Evolutionary conservation across 305 asterid genomes (phyloP), one percentile per base, ranked within the genome.

Genomic region (Fraxinus angustifolia): DNA sequence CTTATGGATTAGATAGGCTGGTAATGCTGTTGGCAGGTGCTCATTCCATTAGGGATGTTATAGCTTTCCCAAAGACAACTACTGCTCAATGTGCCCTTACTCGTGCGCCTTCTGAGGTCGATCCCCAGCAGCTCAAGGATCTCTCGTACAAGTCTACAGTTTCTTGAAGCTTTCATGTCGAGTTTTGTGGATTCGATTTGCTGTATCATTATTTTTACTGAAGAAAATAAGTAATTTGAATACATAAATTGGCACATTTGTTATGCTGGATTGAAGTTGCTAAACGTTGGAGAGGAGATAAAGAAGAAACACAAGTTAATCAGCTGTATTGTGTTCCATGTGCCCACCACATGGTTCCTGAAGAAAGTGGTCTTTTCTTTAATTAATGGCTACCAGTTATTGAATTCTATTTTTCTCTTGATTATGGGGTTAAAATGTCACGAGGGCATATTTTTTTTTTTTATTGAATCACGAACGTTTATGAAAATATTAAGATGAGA

Each of bases 61-160:
- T 96, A 38, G 99, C 99, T 60, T 96, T 96, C 81, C 99, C 99
- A 1, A 96, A 96, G 90, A 96, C 99, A 30, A 90, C 97, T 0
- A 87, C 98, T 12, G 98, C 97, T 21, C 97, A 91, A 35, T 96
- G 99, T 68, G 97, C 98, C 75, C 93, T 96, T 19, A 93, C 99
- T 79, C 96, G 80, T 50, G 79, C 99, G n/a, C 99, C 98, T 50
- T 93, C 98, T 1, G 87, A 78, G 68, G 98, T 94, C 34, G 98
- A 94, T 85, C 88, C 93, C 0, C 95, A 85, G 81, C 99, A 94
- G 86, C 93, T 93, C 21, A 88, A 90, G 88, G 97, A 94, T 84
- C 94, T 96, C 6, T 89, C 95, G 0, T 85, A 88, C 79, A 86
- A 81, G 50, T 36, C 87, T 70, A 79, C 78, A 86, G 87, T 33